Base-by-base conservation (phyloP, 1,284 basidiomycete species). In the Moniliella sp. region DNA sequence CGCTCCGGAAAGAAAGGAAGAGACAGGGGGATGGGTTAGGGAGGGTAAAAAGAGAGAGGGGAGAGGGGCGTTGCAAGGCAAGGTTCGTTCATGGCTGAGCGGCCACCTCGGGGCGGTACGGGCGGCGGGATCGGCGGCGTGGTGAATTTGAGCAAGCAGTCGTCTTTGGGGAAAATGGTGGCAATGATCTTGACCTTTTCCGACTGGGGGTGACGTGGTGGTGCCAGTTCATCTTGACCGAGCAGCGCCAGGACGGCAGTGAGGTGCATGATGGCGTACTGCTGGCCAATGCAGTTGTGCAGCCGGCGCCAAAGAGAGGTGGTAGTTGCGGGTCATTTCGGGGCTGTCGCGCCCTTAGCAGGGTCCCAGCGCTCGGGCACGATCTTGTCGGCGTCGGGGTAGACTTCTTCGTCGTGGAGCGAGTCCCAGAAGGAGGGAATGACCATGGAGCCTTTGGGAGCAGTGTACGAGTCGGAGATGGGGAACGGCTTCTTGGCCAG, bases 231-330 rank as follows among this genome's bases (percentile, higher is more conserved):
- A 1, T 72, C 69, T 2, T 88, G 94, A 4, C 78, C 83, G 15
- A 94, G 67, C n/a, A n/a, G n/a, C n/a, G n/a, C n/a, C n/a, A n/a
- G n/a, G 3, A 78, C 75, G 14, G 86, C 69, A 1, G 72, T 76
- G 34, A 94, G 80, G 63, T 93, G 88, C 74, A 84, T 76, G 48
- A 71, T 70, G 25, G 84, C 83, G 61, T 97, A 94, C 62, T 91
- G 81, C 36, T 81, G 60, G 25, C 82, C 88, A 43, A 93, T 86
- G 64, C 86, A 93, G 55, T 61, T 46, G 40, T 62, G 61, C 32
- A 86, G 82, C 88, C 88, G 43, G 72, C 75, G 36, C 88, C 88
- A 62, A 86, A 97, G 16, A 94, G 43, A 97, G 73, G 62, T 82
- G 97, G 66, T 94, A 91, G n/a, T n/a, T n/a, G n/a, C n/a, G n/a